A percentile compares a stretch with the other conserved stretches of the same genome.
phyloP scores from a whole-genome alignment of 176 grass and related monocot species.

The Aechmea fasciata region DNA sequence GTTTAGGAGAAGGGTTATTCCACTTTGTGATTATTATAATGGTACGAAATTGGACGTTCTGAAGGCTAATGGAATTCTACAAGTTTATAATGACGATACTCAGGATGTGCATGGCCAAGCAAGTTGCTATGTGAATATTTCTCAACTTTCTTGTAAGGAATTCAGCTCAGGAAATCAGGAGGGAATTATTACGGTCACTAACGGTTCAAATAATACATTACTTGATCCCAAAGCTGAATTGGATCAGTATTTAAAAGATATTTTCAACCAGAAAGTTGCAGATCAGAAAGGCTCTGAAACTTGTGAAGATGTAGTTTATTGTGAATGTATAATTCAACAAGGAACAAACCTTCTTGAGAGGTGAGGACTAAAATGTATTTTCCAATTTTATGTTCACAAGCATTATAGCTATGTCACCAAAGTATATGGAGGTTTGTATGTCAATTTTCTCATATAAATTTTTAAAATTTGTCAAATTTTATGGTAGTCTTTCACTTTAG shows the following conservation, averaged over 20 bases:
- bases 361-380: constrained; percentile 28
- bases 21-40: constrained; percentile 46
- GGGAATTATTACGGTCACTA: constrained; percentile 23
- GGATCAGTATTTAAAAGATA: constrained; percentile 24
- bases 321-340: constrained; percentile 66
- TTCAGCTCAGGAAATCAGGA: constrained; percentile 14
- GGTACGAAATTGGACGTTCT: constrained; percentile 20
- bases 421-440: neutral
- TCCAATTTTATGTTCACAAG: neutral
- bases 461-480: no score
- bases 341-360: constrained; percentile 38
- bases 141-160: constrained; percentile 17
- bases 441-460: neutral
- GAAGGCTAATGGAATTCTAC: constrained; percentile 19
- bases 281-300: constrained; percentile 42
- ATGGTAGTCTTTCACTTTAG: no score
- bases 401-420: neutral
- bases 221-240: constrained; percentile 9
- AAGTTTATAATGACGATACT: constrained; percentile 27
- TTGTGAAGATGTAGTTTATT: constrained; percentile 50
- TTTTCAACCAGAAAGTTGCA: constrained; percentile 56
- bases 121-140: neutral
- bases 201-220: constrained; percentile 13
- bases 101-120: constrained; percentile 22
- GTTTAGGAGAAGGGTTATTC: constrained; percentile 40